A percentile compares a stretch with the other conserved stretches of the same genome.
Conservation (phyloP, 495 filamentous ascomycete genomes). For the Cercophora scortea region DNA sequence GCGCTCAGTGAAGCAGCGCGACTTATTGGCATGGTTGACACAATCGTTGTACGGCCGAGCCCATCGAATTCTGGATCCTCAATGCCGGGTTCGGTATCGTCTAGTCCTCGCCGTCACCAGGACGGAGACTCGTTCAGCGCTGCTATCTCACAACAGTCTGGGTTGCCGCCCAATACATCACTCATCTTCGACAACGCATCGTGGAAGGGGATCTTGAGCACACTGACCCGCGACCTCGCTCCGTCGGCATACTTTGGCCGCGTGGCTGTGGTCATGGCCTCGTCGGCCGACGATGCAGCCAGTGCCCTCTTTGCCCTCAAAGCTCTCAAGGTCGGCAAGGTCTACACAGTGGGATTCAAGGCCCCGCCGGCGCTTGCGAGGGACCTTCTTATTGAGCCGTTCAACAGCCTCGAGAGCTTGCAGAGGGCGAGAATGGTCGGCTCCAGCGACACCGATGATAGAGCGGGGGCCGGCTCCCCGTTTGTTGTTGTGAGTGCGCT, state of each 20-base stretch:
- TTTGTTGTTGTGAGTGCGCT: constrained; percentile 76
- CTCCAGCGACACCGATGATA: constrained; percentile 19
- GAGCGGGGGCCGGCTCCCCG: constrained; percentile 43
- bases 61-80: constrained; percentile 25
- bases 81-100: constrained; percentile 27
- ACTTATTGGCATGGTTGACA: constrained; percentile 72
- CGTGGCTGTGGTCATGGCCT: constrained; percentile 65
- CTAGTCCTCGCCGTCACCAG: constrained; percentile 27
- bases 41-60: constrained; percentile 54
- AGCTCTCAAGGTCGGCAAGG: constrained; percentile 64
- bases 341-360: constrained; percentile 79
- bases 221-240: constrained; percentile 70
- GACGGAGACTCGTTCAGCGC: constrained; percentile 17
- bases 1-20: constrained; percentile 61
- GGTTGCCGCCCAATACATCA: constrained; percentile 31
- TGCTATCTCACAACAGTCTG: constrained; percentile 11
- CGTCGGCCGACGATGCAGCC: constrained; percentile 60
- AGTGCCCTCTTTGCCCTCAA: constrained; percentile 69
- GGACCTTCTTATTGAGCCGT: constrained; percentile 55
- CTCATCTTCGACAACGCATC: constrained; percentile 71
- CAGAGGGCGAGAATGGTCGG: constrained; percentile 50
- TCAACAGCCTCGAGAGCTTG: constrained; percentile 71
- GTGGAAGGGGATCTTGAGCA: constrained; percentile 78
- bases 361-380: constrained; percentile 53
- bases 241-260: constrained; percentile 70